Percentiles rank a stretch among this genome's conserved stretches.
Conservation (phyloP, 306 rosid species). For the Acmispon strigosus region DNA sequence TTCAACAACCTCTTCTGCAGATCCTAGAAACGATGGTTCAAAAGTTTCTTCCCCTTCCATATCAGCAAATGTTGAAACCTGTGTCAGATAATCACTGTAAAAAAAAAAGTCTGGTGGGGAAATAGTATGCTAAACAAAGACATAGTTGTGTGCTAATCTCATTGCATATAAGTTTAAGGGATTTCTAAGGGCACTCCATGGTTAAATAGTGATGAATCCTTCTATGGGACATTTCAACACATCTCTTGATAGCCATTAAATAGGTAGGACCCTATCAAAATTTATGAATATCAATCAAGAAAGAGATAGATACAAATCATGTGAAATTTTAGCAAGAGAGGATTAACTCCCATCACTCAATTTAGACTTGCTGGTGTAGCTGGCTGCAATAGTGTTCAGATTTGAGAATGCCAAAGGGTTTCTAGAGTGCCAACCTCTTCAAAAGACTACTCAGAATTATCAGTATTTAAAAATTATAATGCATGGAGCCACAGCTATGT, state of each 20-base stretch:
- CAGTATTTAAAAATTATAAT: background rate
- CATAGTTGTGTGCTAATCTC: too few relatives aligned
- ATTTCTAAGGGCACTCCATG: too few relatives aligned
- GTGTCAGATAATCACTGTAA: constrained; percentile 12
- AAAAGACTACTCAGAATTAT: background rate
- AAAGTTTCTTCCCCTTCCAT: constrained; percentile 99
- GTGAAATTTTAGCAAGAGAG: too few relatives aligned
- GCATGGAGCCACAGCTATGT: background rate
- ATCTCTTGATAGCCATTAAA: too few relatives aligned
- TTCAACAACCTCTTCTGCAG: constrained; percentile 96
- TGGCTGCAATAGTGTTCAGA: too few relatives aligned
- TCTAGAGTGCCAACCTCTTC: background rate
- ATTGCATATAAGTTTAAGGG: too few relatives aligned
- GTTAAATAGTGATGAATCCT: too few relatives aligned
- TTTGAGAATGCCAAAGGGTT: background rate
- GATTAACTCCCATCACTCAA: background rate
- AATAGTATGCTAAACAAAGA: background rate
- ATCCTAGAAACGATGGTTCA: constrained; percentile 86
- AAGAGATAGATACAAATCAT: too few relatives aligned
- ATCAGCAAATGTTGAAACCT: constrained; percentile 98
- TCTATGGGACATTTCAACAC: too few relatives aligned
- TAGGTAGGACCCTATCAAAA: too few relatives aligned
- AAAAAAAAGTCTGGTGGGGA: background rate
- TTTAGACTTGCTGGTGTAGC: too few relatives aligned
- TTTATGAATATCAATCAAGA: too few relatives aligned